phyloP scores from a whole-genome alignment of 2,329 filamentous ascomycete species.

The Allantophomopsis lycopodina region DNA sequence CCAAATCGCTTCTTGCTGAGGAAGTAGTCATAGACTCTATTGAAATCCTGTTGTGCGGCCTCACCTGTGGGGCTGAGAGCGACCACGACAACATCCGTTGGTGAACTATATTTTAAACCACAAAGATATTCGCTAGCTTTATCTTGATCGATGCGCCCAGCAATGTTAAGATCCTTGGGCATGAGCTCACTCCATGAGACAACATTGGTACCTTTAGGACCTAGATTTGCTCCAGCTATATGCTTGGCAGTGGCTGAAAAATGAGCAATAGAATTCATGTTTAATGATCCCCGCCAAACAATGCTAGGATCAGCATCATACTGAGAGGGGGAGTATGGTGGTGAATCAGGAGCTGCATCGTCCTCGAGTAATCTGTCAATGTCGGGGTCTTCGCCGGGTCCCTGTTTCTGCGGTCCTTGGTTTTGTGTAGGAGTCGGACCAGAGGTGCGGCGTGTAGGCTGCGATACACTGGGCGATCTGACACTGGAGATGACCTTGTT shows the following conservation, averaged over 20 bases:
- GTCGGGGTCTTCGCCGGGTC: slow-evolving; percentile 67
- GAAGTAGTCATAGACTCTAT: slow-evolving; percentile 80
- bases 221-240: slow-evolving; percentile 72
- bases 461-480: slow-evolving; percentile 50
- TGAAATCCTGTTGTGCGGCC: slow-evolving; percentile 47
- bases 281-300: slow-evolving; percentile 64
- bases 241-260: slow-evolving; percentile 69
- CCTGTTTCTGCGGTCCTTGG: slow-evolving; percentile 23
- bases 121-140: slow-evolving; percentile 87
- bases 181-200: slow-evolving; percentile 66
- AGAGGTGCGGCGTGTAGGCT: slow-evolving; percentile 30
- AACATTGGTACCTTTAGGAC: slow-evolving; percentile 19
- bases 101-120: slow-evolving; percentile 66
- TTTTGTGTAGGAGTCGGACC: slow-evolving; percentile 30
- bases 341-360: slow-evolving; percentile 57
- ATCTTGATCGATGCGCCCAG: slow-evolving; percentile 67
- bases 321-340: slow-evolving; percentile 73
- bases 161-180: slow-evolving; percentile 54
- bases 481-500: slow-evolving; percentile 76
- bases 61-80: slow-evolving; percentile 53
- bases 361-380: slow-evolving; percentile 81
- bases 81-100: slow-evolving; percentile 75
- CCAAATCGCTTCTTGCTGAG: slow-evolving; percentile 70
- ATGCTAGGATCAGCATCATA: slow-evolving; percentile 54
- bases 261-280: slow-evolving; percentile 65